Conservation (phyloP, 2,329 filamentous ascomycete genomes). For the Zasmidium citrigriseum region DNA sequence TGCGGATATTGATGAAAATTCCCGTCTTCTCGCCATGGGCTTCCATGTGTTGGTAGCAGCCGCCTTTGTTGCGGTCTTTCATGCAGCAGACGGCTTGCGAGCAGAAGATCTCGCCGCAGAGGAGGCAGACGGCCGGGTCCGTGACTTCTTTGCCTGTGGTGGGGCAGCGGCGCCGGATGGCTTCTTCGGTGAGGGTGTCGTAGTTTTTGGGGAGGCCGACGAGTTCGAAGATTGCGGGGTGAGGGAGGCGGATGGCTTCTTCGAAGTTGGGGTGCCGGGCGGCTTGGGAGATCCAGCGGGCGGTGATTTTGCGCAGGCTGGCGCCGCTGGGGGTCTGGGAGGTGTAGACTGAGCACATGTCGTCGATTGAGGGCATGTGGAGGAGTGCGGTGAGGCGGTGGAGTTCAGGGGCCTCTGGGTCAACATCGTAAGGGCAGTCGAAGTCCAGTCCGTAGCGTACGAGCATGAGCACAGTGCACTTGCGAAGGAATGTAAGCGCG, state of each 20-base stretch:
- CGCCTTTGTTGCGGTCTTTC: constrained; percentile 65
- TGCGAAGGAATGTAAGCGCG: constrained; percentile 85
- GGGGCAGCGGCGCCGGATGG: constrained; percentile 78
- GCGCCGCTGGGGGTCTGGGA: constrained; percentile 39
- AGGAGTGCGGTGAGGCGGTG: constrained; percentile 77
- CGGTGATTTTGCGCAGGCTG: constrained; percentile 53
- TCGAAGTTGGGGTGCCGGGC: not conserved
- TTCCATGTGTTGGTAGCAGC: constrained; percentile 85
- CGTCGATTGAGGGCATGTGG: constrained; percentile 73
- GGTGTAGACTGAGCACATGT: constrained; percentile 67
- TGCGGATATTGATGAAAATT: constrained; percentile 95
- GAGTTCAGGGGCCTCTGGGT: constrained; percentile 58
- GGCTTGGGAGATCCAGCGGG: constrained; percentile 72
- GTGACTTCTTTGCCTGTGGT: constrained; percentile 88
- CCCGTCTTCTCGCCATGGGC: constrained; percentile 90
- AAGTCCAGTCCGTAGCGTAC: constrained; percentile 89
- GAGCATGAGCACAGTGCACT: constrained; percentile 79
- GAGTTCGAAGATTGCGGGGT: constrained; percentile 91
- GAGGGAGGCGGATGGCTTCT: constrained; percentile 58
- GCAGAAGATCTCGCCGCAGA: constrained; percentile 97
- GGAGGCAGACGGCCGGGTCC: constrained; percentile 88
- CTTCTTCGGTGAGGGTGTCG: constrained; percentile 89
- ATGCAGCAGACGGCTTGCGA: constrained; percentile 91
- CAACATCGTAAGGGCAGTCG: constrained; percentile 56
- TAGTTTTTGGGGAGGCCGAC: constrained; percentile 90